phyloP scores from a whole-genome alignment of 768 basidiomycete species.

The Hortiboletus campestris region DNA sequence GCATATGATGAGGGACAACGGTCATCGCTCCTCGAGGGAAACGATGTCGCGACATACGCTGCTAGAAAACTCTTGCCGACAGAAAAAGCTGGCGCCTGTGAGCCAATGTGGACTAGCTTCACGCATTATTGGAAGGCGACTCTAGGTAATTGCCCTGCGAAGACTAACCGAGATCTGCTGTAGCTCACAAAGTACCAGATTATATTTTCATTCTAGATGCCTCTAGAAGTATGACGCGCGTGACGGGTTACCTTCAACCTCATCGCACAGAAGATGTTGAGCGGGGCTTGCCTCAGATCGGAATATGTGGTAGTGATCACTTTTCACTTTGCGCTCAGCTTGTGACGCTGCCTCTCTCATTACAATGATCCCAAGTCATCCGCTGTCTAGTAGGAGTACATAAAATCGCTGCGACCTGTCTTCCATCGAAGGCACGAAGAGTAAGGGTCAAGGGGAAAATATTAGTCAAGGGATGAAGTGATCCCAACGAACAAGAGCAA shows the following conservation, averaged over 20 bases:
- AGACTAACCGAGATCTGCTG: background rate
- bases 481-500: background rate
- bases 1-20: constrained; percentile 61
- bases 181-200: constrained; percentile 47
- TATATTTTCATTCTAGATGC: constrained; percentile 82
- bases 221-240: constrained; percentile 27
- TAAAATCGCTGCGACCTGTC: background rate
- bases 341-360: constrained; percentile 12
- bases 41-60: constrained; percentile 47
- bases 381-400: constrained; percentile 9
- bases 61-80: constrained; percentile 40
- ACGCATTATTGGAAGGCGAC: constrained; percentile 85
- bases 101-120: constrained; percentile 87
- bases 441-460: background rate
- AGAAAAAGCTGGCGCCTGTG: constrained; percentile 53
- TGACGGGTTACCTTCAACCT: constrained; percentile 61
- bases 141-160: constrained; percentile 49
- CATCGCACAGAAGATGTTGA: constrained; percentile 57
- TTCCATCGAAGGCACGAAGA: background rate
- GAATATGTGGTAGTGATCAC: constrained; percentile 85
- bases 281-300: constrained; percentile 75
- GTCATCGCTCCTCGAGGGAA: constrained; percentile 11
- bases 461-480: background rate
- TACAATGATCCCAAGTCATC: constrained; percentile 3
- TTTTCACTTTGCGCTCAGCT: constrained; percentile 74